Base-by-base conservation (phyloP, 306 rosid species). In the Neltuma alba region DNA sequence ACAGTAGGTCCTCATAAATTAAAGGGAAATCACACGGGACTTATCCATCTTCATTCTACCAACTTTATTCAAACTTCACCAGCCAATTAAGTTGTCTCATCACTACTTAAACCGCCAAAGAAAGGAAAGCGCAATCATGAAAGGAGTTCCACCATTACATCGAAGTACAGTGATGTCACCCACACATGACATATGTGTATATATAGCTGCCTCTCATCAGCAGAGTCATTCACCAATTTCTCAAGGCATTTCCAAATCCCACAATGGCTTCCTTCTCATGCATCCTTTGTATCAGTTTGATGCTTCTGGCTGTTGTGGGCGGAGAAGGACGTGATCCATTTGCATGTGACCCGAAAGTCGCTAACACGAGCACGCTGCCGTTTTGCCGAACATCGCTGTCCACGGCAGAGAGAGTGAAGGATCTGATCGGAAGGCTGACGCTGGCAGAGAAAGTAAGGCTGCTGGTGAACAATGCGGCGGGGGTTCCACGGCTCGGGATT, bases 331-430 rank as follows among this genome's bases (percentile, higher is more conserved):
- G 87, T 0, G 89, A 84, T 81, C 83, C 92, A 9, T 91, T 93
- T 7, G 97, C 97, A 16, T 93, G 97, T 57, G 91, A 89, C 82
- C 89, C 89, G 0, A 85, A 75, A 33, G 83, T 86, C 31, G 74
- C 21, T 0, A 74, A 70, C 60, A 83, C 90, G 27, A 79, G 62
- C 37, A 62, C 55, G n/a, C 40, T 37, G 40, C 8, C 40, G 6
- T 37, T 37, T 37, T 37, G 40, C 7, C 5, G 40, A 8, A 8
- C 7, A 8, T 37, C 40, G 40, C 40, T 37, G 40, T 8, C 40
- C 8, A 37, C 1, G 6, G 40, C 8, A 8, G 40, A 37, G 40
- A 37, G 40, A 8, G 40, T 37, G 40, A 37, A 8, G 40, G 40
- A 37, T 8, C 40, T 37, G 40, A 37, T 37, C 7, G 40, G 8